Percentiles rank a stretch among this genome's conserved stretches.
Conservation (phyloP, 495 filamentous ascomycete genomes). For the Ramalina intermedia region DNA sequence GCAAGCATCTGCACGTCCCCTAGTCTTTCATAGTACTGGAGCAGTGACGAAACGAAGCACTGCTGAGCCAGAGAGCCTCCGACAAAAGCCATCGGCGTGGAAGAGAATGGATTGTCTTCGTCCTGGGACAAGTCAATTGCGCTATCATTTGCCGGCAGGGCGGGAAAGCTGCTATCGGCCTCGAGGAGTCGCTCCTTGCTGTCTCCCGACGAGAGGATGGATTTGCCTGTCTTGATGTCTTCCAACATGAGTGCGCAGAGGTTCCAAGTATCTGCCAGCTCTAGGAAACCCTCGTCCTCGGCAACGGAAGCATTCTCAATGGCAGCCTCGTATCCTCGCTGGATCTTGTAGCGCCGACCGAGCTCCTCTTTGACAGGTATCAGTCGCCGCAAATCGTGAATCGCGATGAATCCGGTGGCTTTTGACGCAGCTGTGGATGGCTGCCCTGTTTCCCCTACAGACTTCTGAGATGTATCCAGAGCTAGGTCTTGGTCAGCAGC, state of each 20-base stretch:
- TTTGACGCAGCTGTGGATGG: slow-evolving; percentile 22
- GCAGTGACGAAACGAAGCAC: slow-evolving; percentile 45
- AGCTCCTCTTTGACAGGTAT: slow-evolving; percentile 65
- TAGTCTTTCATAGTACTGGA: slow-evolving; percentile 48
- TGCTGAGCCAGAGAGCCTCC: slow-evolving; percentile 61
- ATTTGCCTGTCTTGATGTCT: not conserved
- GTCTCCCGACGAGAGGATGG: not conserved
- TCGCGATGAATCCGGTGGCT: slow-evolving; percentile 45
- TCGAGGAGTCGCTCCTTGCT: not conserved
- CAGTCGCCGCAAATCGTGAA: slow-evolving; percentile 51
- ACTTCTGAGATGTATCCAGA: slow-evolving; percentile 41
- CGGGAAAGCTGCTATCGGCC: not conserved
- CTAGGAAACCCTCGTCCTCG: slow-evolving; percentile 51
- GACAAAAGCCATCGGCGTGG: slow-evolving; percentile 12
- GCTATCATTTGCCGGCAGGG: slow-evolving; percentile 19
- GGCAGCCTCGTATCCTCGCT: slow-evolving; percentile 64
- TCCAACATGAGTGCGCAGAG: slow-evolving; percentile 64
- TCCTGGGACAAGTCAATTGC: slow-evolving; percentile 25
- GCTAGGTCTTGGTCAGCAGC: slow-evolving; percentile 33
- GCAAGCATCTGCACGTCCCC: slow-evolving; percentile 84
- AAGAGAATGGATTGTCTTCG: not conserved
- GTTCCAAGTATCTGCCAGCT: slow-evolving; percentile 74
- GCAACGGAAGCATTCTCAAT: slow-evolving; percentile 69
- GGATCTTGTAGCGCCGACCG: slow-evolving; percentile 75
- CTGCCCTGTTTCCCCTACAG: slow-evolving; percentile 29